A percentile compares a stretch with the other conserved stretches of the same genome.
Conservation (phyloP, 2,329 filamentous ascomycete genomes). For the Penicillium rolfsii region DNA sequence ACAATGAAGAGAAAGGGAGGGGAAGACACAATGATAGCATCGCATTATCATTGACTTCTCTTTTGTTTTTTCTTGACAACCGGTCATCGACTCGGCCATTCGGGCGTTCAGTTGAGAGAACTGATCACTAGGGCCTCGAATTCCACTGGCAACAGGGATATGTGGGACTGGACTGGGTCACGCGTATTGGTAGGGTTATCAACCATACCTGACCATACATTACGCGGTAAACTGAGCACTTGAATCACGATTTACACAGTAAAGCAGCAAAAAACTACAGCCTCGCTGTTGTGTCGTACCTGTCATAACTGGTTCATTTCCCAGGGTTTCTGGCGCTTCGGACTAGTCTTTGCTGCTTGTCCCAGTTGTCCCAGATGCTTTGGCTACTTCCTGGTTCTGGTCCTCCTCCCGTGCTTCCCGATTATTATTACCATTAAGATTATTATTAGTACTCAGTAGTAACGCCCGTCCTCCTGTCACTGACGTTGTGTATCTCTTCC, state of each 20-base stretch:
- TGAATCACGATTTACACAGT: background rate
- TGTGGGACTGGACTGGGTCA: background rate
- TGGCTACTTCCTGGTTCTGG: background rate
- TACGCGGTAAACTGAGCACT: background rate
- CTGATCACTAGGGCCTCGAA: background rate
- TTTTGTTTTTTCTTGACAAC: background rate
- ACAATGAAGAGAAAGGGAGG: background rate
- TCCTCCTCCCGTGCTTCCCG: constrained; percentile 11
- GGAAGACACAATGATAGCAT: background rate
- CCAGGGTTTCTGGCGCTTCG: constrained; percentile 13
- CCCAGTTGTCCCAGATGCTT: background rate
- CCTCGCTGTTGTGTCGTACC: background rate
- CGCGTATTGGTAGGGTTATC: background rate
- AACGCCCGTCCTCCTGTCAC: background rate
- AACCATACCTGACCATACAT: background rate
- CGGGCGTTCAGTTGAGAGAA: background rate
- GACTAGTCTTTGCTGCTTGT: background rate
- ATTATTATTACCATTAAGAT: constrained; percentile 17
- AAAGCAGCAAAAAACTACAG: background rate
- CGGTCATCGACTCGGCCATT: background rate
- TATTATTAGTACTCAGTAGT: constrained; percentile 26
- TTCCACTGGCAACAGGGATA: background rate
- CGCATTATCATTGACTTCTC: constrained; percentile 3
- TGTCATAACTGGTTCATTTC: background rate
- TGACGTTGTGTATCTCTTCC: constrained; percentile 25